phyloP scores from a whole-genome alignment of 2,329 filamentous ascomycete species.

The Penicillium vulpinum region DNA sequence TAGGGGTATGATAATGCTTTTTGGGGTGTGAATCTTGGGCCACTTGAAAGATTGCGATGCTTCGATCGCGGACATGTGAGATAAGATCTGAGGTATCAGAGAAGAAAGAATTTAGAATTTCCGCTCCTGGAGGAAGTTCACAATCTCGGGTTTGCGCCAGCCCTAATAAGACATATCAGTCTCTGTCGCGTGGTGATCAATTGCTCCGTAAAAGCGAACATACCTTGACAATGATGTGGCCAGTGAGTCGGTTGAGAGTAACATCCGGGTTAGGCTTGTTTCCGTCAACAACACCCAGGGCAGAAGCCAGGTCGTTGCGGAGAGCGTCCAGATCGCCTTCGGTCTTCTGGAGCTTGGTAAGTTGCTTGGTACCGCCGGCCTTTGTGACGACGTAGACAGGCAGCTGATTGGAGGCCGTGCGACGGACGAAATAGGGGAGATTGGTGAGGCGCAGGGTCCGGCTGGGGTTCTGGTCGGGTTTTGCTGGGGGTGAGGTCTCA shows the following conservation, averaged over 20 bases:
- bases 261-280: slow-evolving; percentile 43
- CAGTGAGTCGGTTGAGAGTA: slow-evolving; percentile 61
- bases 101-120: slow-evolving; percentile 38
- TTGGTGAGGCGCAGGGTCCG: slow-evolving; percentile 42
- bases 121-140: slow-evolving; percentile 50
- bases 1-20: slow-evolving; percentile 17
- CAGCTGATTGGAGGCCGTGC: slow-evolving; percentile 69
- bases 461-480: slow-evolving; percentile 14
- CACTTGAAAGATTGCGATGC: slow-evolving; percentile 1
- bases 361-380: slow-evolving; percentile 71
- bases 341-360: slow-evolving; percentile 76
- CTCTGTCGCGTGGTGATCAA: background rate
- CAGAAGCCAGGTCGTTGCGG: slow-evolving; percentile 61
- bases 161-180: slow-evolving; percentile 41
- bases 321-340: slow-evolving; percentile 69
- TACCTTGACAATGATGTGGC: slow-evolving; percentile 75
- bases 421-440: slow-evolving; percentile 68
- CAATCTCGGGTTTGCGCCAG: slow-evolving; percentile 51
- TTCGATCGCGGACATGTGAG: slow-evolving; percentile 1
- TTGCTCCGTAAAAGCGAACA: background rate
- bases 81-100: slow-evolving; percentile 1
- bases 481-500: slow-evolving; percentile 18
- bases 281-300: slow-evolving; percentile 57
- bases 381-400: slow-evolving; percentile 75
- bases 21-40: slow-evolving; percentile 3